phyloP scores from a whole-genome alignment of 306 rosid species.

The Cicer cuneatum region DNA sequence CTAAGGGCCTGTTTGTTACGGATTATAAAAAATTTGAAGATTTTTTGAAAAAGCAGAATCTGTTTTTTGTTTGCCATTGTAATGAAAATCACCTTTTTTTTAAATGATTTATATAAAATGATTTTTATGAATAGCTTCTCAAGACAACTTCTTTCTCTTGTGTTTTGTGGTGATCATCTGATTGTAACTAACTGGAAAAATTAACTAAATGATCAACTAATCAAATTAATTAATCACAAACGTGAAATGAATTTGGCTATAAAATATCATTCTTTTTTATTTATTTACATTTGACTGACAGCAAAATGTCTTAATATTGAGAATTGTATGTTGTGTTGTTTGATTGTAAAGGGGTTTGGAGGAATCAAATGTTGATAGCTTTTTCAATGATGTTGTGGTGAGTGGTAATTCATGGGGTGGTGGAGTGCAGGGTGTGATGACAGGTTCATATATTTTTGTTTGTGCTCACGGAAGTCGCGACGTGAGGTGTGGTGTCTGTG shows the following conservation, averaged over 20 bases:
- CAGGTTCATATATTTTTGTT: conserved; percentile 82
- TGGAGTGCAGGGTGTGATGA: conserved; percentile 55
- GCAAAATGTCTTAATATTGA: not conserved
- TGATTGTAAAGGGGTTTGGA: conserved; percentile 65
- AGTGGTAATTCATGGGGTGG: conserved; percentile 68
- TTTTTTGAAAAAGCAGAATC: no score
- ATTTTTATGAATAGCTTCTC: no score
- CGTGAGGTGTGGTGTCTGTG: conserved; percentile 92
- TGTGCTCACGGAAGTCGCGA: conserved; percentile 96
- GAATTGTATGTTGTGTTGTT: not conserved
- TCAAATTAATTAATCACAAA: conserved; percentile 1
- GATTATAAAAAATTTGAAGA: no score
- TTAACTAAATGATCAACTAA: conserved; percentile 1
- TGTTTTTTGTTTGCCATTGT: no score
- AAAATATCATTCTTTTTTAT: not conserved
- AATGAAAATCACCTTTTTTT: no score
- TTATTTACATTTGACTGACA: not conserved
- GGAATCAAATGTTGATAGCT: conserved; percentile 72
- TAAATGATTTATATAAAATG: no score
- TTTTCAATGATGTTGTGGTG: conserved; percentile 87
- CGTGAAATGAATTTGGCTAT: not conserved
- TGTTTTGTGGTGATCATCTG: no score
- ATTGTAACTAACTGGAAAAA: not conserved
- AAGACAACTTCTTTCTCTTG: no score
- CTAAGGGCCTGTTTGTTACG: no score